phyloP scores from a whole-genome alignment of 768 basidiomycete genomes.

The Tricholoma terreum region DNA sequence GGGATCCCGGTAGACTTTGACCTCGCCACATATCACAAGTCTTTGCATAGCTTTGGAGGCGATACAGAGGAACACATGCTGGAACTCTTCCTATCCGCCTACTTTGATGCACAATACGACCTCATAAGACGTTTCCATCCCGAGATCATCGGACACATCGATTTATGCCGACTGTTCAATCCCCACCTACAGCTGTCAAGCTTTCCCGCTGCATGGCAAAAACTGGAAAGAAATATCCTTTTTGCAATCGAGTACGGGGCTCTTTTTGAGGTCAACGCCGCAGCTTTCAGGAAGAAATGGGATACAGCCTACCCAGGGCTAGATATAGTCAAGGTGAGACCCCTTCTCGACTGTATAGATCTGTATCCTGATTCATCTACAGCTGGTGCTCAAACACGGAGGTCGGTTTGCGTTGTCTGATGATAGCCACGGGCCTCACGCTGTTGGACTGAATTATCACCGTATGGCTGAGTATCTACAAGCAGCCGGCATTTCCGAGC shows the following conservation, averaged over 20 bases:
- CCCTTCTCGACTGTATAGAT: slow-evolving; percentile 5
- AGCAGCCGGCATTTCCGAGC: slow-evolving; percentile 53
- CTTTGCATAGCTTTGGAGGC: slow-evolving; percentile 43
- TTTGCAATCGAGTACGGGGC: slow-evolving; percentile 95
- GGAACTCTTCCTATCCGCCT: slow-evolving; percentile 55
- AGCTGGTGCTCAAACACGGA: slow-evolving; percentile 70
- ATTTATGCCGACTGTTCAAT: slow-evolving; percentile 84
- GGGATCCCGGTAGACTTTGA: slow-evolving; percentile 93
- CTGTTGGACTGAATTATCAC: slow-evolving; percentile 85
- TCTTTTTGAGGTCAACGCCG: slow-evolving; percentile 89
- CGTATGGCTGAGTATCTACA: slow-evolving; percentile 63
- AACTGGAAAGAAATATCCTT: slow-evolving; percentile 71
- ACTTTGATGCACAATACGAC: slow-evolving; percentile 84
- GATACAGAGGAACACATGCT: slow-evolving; percentile 29
- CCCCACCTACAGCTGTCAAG: slow-evolving; percentile 57
- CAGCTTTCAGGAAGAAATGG: slow-evolving; percentile 94
- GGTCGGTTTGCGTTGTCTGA: slow-evolving; percentile 91
- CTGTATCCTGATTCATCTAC: slow-evolving; percentile 6
- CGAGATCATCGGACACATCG: slow-evolving; percentile 90
- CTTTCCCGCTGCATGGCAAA: slow-evolving; percentile 58
- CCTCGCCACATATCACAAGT: slow-evolving; percentile 58
- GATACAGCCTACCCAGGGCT: slow-evolving; percentile 73
- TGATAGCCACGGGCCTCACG: slow-evolving; percentile 89
- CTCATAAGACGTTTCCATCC: slow-evolving; percentile 72
- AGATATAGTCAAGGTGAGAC: slow-evolving; percentile 68